These are phyloP conservation scores for Chlorociboria aeruginascens DNA, from an alignment of 495 filamentous ascomycete species.

Conservation along the genomic window DNA sequence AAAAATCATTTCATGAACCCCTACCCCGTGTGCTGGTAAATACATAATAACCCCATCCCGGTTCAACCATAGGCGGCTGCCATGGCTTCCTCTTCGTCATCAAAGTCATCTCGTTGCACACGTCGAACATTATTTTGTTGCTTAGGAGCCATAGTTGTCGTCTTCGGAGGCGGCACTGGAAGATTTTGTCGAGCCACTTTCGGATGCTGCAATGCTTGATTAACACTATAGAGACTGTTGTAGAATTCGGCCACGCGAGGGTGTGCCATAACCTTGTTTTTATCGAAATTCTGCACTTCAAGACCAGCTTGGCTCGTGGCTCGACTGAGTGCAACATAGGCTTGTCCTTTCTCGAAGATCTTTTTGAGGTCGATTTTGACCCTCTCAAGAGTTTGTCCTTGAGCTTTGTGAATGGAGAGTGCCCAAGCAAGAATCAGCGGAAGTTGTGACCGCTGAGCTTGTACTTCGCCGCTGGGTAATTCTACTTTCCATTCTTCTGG, in stretches of 20 bases:
- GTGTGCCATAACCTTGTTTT: slow-evolving; percentile 88
- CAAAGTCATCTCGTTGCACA: slow-evolving; percentile 20
- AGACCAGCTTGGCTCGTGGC: slow-evolving; percentile 80
- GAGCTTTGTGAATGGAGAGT: slow-evolving; percentile 93
- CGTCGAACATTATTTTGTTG: too few relatives aligned
- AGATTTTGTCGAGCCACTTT: slow-evolving; percentile 1
- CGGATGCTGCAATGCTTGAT: slow-evolving; percentile 23
- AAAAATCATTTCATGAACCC: too few relatives aligned
- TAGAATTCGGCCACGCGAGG: slow-evolving; percentile 80
- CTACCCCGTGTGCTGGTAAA: too few relatives aligned
- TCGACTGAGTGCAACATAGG: slow-evolving; percentile 71
- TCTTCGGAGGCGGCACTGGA: too few relatives aligned
- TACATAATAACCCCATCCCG: too few relatives aligned
- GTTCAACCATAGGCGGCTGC: slow-evolving; percentile 1
- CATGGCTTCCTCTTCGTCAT: slow-evolving; percentile 25
- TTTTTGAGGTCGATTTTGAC: slow-evolving; percentile 89
- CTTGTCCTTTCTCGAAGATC: slow-evolving; percentile 92
- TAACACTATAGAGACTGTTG: slow-evolving; percentile 54
- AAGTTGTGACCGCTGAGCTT: slow-evolving; percentile 67
- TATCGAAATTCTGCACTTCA: slow-evolving; percentile 82
- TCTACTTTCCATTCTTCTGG: slow-evolving; percentile 94
- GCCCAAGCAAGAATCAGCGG: slow-evolving; percentile 95
- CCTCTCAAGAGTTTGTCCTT: slow-evolving; percentile 88
- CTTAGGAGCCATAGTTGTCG: too few relatives aligned
- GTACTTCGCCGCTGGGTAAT: slow-evolving; percentile 86